phyloP scores from a whole-genome alignment of 2,329 filamentous ascomycete genomes.

The Huntiella abstrusa region DNA sequence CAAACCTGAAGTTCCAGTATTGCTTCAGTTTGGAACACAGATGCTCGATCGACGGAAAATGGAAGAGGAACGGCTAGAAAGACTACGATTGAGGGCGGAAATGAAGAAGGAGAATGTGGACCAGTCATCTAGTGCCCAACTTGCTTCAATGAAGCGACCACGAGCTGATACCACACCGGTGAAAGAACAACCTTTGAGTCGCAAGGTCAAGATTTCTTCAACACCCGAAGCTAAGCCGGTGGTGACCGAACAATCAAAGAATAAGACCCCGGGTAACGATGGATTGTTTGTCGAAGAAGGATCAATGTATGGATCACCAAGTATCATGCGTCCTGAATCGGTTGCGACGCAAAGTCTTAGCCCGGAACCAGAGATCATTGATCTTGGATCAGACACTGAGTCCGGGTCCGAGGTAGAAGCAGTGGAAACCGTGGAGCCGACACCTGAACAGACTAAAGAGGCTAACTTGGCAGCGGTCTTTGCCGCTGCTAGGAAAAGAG shows the following conservation, averaged over 20 bases:
- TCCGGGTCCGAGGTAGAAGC: neutral
- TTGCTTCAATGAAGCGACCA: neutral
- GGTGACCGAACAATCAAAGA: neutral
- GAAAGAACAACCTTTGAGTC: neutral
- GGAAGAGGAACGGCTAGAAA: conserved; percentile 65
- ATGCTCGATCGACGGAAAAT: conserved; percentile 60
- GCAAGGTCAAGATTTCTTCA: neutral
- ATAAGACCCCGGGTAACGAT: neutral
- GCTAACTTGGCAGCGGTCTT: neutral
- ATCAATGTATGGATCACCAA: neutral
- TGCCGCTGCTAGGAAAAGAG: neutral
- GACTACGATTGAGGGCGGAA: conserved; percentile 18
- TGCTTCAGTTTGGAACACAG: conserved; percentile 21
- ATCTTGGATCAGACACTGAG: conserved; percentile 4
- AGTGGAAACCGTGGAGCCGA: neutral
- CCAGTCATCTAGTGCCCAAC: neutral
- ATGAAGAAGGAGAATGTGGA: no score
- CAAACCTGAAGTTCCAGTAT: neutral
- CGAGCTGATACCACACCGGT: neutral
- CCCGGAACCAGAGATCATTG: neutral
- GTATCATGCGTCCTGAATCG: neutral
- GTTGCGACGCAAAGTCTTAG: neutral
- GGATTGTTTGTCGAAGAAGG: neutral
- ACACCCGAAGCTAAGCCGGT: neutral
- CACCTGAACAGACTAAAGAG: neutral